Evolutionary conservation across 1,139 yeast species (phyloP).

Genomic region (Hansenula lynferdii): DNA sequence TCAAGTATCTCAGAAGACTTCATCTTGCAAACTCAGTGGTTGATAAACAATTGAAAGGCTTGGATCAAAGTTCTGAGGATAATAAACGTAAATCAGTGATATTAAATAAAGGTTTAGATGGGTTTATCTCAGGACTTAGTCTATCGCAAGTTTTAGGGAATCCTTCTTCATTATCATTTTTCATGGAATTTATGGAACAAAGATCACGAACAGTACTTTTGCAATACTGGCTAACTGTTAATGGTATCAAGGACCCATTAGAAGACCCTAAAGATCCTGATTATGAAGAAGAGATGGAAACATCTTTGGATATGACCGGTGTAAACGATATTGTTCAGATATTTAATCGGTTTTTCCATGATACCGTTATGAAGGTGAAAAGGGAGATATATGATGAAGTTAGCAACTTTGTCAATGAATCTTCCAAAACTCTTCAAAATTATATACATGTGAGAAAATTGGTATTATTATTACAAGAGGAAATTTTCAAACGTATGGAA

Average conservation of each 20-base stretch:
- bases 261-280: slow-evolving; percentile 42
- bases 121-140: slow-evolving; percentile 26
- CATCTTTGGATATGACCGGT: slow-evolving; percentile 14
- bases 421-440: slow-evolving; percentile 16
- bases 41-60: slow-evolving; percentile 24
- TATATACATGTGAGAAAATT: slow-evolving; percentile 46
- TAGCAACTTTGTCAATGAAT: slow-evolving; percentile 25
- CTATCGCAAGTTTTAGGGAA: slow-evolving; percentile 39
- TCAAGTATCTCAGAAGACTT: slow-evolving; percentile 28
- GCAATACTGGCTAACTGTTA: slow-evolving; percentile 65
- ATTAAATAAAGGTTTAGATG: slow-evolving; percentile 14
- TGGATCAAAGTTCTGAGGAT: slow-evolving; percentile 3
- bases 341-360: slow-evolving; percentile 37
- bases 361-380: slow-evolving; percentile 27
- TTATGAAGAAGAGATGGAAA: slow-evolving; percentile 19
- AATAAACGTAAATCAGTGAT: slow-evolving; percentile 9
- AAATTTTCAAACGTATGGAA: slow-evolving; percentile 44
- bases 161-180: slow-evolving; percentile 43
- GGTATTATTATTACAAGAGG: slow-evolving; percentile 51
- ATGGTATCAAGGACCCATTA: slow-evolving; percentile 66
- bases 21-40: slow-evolving; percentile 27
- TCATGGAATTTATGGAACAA: slow-evolving; percentile 53
- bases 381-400: slow-evolving; percentile 28
- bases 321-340: slow-evolving; percentile 44
- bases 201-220: slow-evolving; percentile 39